Base-by-base conservation (phyloP, 1,284 basidiomycete species). In the Puccinia coronata region DNA sequence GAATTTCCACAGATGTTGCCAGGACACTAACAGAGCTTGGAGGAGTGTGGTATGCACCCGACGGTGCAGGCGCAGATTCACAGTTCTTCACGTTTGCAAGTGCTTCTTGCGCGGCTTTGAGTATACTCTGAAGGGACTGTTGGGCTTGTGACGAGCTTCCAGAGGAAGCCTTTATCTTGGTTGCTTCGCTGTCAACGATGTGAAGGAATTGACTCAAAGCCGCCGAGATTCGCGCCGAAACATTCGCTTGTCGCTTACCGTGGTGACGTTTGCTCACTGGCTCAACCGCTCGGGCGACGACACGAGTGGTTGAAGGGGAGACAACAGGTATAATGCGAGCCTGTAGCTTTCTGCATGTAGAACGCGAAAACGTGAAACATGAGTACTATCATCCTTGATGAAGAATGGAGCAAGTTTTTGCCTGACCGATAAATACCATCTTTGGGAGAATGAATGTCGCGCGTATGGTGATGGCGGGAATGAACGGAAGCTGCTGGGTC, bases 71-170 rank as follows among this genome's bases (percentile, higher is more conserved):
- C 12, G 43, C 67, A 31, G 49, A 70, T 53, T 70, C 67, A 16
- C 67, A 49, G 31, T 70, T 70, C 49, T 70, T 51, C 12, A 70
- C 67, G 67, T 70, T 53, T 3, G 14, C 34, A 51, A 70, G 67
- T 51, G 67, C 67, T 51, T 49, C 39, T 20, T 70, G 41, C 43
- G 67, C 67, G 67, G 67, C 67, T 25, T 70, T 47, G 31, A 70
- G 67, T 49, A 70, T 28, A 20, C 34, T 70, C 34, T 70, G 67
- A 51, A 70, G 67, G 12, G 67, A 36, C 34, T 41, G 43, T 36
- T 70, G 67, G 67, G 31, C 67, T 49, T 70, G 43, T 8, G 43
- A 51, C 9, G 67, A 49, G 43, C 67, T 25, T 70, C 51, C 43
- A 25, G 43, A 20, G 31, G 28, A 31, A 16, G 41, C 14, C 67